Base-by-base conservation (phyloP, 352 stramenopile species). In the Phytophthora citrophthora region DNA sequence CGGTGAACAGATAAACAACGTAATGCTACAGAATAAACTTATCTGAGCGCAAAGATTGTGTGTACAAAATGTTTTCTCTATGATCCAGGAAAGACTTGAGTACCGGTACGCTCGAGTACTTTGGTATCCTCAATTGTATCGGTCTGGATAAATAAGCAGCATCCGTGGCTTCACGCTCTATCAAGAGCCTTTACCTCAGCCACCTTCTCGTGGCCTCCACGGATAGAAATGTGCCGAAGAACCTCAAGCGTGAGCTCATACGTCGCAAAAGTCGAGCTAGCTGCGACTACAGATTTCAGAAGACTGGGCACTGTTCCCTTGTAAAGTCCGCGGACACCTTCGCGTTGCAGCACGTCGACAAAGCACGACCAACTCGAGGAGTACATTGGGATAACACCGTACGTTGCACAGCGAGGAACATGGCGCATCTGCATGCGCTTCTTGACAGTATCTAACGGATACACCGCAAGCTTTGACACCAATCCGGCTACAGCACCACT, bases 361-460 rank as follows among this genome's bases (percentile, higher is more conserved):
- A 85, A 79, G 38, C 88, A 96, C 24, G 62, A 64, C 72, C 72
- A 89, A 23, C 86, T 83, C 8, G 75, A 86, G 18, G 56, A 54
- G 52, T 96, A 96, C 61, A 75, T 62, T 5, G 84, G 82, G 45
- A 92, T 91, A 23, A 80, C 64, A 29, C 87, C 87, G 57, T 93
- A 95, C 4, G 67, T 75, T 45, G 57, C 58, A 32, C 68, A 80
- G 10, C 88, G 83, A 36, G 73, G 74, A 10, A 96, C 70, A 31
- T 89, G 72, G n/a, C 86, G 84, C 76, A 96, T 88, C 60, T 98
- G 95, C 76, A 98, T 92, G 44, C 93, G 86, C 74, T 98, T 98
- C 79, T 98, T 98, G n/a, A 98, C 68, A 12, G 95, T 98, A 78
- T 98, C 95, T 9, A 98, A 63, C 3, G 95, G 95, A 77, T 98